Conservation (phyloP, 495 filamentous ascomycete genomes). For the Penicillium odoratum region DNA sequence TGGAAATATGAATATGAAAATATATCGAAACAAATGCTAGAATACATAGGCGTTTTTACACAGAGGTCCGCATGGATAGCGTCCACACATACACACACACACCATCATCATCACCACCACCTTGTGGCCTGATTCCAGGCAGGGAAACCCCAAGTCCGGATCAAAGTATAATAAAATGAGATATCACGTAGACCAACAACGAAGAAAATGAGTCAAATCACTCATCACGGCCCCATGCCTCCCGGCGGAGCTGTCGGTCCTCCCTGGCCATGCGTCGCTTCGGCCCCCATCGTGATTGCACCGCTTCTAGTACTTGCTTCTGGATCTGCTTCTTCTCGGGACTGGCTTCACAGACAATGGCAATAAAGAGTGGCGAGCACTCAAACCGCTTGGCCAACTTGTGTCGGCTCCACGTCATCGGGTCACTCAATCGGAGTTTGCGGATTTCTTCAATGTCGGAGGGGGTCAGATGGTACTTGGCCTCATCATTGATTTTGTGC, state of each 20-base stretch:
- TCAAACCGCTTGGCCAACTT: conserved; percentile 71
- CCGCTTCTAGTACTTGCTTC: conserved; percentile 56
- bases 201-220: conserved; percentile 17
- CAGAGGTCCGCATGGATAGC: conserved; percentile 1
- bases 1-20: conserved; percentile 13
- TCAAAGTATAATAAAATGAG: background rate
- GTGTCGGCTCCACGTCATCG: conserved; percentile 68
- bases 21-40: conserved; percentile 21
- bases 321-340: conserved; percentile 51
- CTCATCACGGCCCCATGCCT: conserved; percentile 53
- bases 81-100: background rate
- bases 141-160: background rate
- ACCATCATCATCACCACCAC: background rate
- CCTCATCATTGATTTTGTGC: conserved; percentile 50
- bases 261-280: conserved; percentile 69
- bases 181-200: background rate
- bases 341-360: conserved; percentile 49
- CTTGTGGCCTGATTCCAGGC: background rate
- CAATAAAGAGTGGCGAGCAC: conserved; percentile 76
- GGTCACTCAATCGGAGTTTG: conserved; percentile 63
- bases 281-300: conserved; percentile 72
- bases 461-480: conserved; percentile 73
- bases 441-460: conserved; percentile 81
- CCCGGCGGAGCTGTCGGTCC: conserved; percentile 68
- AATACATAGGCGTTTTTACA: conserved; percentile 28